These are phyloP conservation scores for Spergularia marina DNA, from an alignment of 148 eudicot species.

Conservation along the genomic window DNA sequence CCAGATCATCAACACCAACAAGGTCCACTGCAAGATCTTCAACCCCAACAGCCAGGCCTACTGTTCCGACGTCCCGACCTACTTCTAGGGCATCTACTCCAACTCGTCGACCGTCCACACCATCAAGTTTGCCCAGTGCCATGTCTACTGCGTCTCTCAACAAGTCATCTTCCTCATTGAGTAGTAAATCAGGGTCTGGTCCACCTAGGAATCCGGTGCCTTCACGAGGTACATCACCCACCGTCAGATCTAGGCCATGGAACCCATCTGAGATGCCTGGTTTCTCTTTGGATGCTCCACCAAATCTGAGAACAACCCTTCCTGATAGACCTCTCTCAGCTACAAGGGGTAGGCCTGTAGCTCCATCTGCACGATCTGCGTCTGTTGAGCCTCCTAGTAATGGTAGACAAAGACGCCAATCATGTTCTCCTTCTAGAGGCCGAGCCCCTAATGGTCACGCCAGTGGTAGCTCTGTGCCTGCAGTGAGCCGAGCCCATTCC, in stretches of 20 bases:
- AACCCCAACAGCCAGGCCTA: slow-evolving; percentile 69
- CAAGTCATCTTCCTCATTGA: slow-evolving; percentile 52
- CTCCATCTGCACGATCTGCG: slow-evolving; percentile 63
- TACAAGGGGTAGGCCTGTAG: slow-evolving; percentile 81
- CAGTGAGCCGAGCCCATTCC: slow-evolving; percentile 62
- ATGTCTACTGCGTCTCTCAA: slow-evolving; percentile 41
- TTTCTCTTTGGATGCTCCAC: slow-evolving; percentile 86
- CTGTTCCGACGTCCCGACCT: slow-evolving; percentile 55
- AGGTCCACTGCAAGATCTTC: slow-evolving; percentile 74
- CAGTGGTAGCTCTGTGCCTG: slow-evolving; percentile 84
- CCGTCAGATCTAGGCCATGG: slow-evolving; percentile 83
- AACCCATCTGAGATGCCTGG: slow-evolving; percentile 98
- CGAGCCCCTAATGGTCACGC: slow-evolving; percentile 73
- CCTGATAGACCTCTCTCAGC: slow-evolving; percentile 87
- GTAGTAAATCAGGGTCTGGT: slow-evolving; percentile 46
- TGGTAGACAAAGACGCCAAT: slow-evolving; percentile 72
- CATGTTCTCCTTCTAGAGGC: slow-evolving; percentile 93
- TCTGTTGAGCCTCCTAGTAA: slow-evolving; percentile 69
- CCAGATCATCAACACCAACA: slow-evolving; percentile 44
- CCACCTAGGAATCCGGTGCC: slow-evolving; percentile 48
- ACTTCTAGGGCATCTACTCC: slow-evolving; percentile 85
- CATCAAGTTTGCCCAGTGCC: slow-evolving; percentile 41
- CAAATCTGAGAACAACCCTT: slow-evolving; percentile 85
- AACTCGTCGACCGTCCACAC: slow-evolving; percentile 59
- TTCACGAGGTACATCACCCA: slow-evolving; percentile 69